Evolutionary conservation across 306 rosid genomes (phyloP).

Genomic region (Cicer yamashitae): DNA sequence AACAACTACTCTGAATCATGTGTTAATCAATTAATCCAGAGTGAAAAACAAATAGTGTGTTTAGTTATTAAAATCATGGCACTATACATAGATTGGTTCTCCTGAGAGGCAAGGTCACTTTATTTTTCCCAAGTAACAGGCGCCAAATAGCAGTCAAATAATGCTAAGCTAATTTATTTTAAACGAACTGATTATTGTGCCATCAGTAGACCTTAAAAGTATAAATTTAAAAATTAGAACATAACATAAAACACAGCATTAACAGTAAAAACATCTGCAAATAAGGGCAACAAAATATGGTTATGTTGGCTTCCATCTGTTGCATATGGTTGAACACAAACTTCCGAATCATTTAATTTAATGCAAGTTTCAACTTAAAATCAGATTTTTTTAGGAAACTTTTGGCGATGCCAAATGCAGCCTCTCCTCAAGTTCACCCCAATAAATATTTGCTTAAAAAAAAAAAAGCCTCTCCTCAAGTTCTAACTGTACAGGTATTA

Average conservation of each 20-base stretch:
- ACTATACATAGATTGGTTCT: slow-evolving; percentile 17
- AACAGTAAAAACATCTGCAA: slow-evolving; percentile 15
- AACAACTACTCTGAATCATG: slow-evolving; percentile 23
- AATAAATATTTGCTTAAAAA: no score
- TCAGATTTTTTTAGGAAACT: slow-evolving; percentile 4
- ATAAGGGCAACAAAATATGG: slow-evolving; percentile 36
- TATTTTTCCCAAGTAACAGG: slow-evolving; percentile 11
- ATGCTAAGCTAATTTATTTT: slow-evolving; percentile 22
- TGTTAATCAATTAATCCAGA: slow-evolving; percentile 17
- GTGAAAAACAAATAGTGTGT: slow-evolving; percentile 21
- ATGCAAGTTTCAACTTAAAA: slow-evolving; percentile 20
- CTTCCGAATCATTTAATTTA: slow-evolving; percentile 23
- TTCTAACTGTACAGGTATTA: slow-evolving; percentile 27
- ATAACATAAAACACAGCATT: slow-evolving; percentile 17
- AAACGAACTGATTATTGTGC: neutral
- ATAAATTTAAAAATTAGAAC: slow-evolving; percentile 28
- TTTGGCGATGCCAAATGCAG: slow-evolving; percentile 39
- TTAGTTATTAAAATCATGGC: slow-evolving; percentile 32
- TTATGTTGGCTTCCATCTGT: slow-evolving; percentile 34
- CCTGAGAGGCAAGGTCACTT: slow-evolving; percentile 24
- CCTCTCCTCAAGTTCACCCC: neutral
- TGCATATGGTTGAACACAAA: slow-evolving; percentile 15
- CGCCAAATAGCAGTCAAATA: slow-evolving; percentile 29
- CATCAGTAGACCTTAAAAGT: slow-evolving; percentile 4
- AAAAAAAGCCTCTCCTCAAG: slow-evolving; percentile 14